These are phyloP conservation scores for Neurospora sp. DNA, from an alignment of 495 filamentous ascomycete genomes.

Conservation along the genomic window DNA sequence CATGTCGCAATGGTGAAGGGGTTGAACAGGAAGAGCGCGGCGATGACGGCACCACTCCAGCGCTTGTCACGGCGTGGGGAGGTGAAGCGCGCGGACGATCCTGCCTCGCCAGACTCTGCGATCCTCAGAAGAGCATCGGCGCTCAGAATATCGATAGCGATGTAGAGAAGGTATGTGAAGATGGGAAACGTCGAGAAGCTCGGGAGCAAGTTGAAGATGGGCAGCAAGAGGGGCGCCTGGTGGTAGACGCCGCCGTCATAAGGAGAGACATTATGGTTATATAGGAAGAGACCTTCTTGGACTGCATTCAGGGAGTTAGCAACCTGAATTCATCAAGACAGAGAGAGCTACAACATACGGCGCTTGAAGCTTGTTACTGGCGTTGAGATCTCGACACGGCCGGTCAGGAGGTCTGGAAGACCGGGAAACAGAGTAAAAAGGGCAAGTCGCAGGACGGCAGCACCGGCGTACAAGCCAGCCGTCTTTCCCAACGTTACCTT, in stretches of 20 bases:
- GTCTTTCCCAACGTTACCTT: constrained; percentile 50
- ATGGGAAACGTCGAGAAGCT: constrained; percentile 52
- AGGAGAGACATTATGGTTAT: constrained; percentile 90
- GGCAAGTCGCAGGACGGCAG: constrained; percentile 68
- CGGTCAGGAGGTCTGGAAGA: constrained; percentile 76
- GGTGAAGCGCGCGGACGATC: constrained; percentile 58
- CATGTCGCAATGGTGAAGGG: constrained; percentile 91
- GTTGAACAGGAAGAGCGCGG: constrained; percentile 83
- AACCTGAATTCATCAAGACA: neutral
- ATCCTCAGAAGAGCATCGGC: constrained; percentile 76
- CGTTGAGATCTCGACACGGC: constrained; percentile 91
- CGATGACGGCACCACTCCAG: constrained; percentile 69
- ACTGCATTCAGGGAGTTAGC: constrained; percentile 40
- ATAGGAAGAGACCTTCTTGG: constrained; percentile 92
- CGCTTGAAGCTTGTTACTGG: constrained; percentile 97
- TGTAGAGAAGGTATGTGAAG: constrained; percentile 71
- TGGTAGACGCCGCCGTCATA: constrained; percentile 98
- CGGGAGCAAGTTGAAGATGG: constrained; percentile 81
- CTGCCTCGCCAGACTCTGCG: constrained; percentile 70
- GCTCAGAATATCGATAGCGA: constrained; percentile 69
- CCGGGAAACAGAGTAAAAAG: constrained; percentile 74
- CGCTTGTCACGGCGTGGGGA: constrained; percentile 67
- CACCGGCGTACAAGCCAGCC: constrained; percentile 62
- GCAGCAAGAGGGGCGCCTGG: constrained; percentile 88
- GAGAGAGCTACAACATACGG: constrained; percentile 45